These are phyloP conservation scores for Rubia balearica DNA, from an alignment of 305 asterid genomes.

Conservation along the genomic window DNA sequence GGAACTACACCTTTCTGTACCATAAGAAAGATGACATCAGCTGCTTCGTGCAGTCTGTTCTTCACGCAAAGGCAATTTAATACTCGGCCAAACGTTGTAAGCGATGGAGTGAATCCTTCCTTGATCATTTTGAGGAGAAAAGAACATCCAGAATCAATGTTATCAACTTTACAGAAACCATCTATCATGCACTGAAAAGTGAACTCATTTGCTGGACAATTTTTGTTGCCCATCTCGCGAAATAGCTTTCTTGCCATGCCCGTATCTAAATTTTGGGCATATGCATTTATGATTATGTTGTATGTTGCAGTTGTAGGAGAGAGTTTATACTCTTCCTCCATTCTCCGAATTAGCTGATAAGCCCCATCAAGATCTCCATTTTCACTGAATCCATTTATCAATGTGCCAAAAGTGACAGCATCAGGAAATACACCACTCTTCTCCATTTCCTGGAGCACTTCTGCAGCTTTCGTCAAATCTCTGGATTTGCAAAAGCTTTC, in stretches of 20 bases:
- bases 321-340: conserved; percentile 45
- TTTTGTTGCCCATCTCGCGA: conserved; percentile 44
- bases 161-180: conserved; percentile 76
- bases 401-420: conserved; percentile 59
- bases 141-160: conserved; percentile 44
- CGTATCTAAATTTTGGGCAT: conserved; percentile 51
- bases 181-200: conserved; percentile 78
- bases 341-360: conserved; percentile 43
- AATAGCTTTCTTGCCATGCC: conserved; percentile 52
- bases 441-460: conserved; percentile 61
- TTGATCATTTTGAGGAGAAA: conserved; percentile 47
- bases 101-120: conserved; percentile 52
- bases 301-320: conserved; percentile 55
- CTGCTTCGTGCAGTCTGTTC: conserved; percentile 62
- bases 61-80: conserved; percentile 68
- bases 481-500: conserved; percentile 79
- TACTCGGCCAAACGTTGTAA: conserved; percentile 65
- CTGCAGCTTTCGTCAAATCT: conserved; percentile 44
- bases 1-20: conserved; percentile 71
- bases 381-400: conserved; percentile 70
- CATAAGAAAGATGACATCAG: conserved; percentile 59
- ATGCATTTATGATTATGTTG: conserved; percentile 65
- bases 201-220: conserved; percentile 53
- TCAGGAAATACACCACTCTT: conserved; percentile 55
- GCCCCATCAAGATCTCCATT: conserved; percentile 67